Evolutionary conservation across 2,329 filamentous ascomycete genomes (phyloP).

Genomic region (Neocatenulostroma microsporum): DNA sequence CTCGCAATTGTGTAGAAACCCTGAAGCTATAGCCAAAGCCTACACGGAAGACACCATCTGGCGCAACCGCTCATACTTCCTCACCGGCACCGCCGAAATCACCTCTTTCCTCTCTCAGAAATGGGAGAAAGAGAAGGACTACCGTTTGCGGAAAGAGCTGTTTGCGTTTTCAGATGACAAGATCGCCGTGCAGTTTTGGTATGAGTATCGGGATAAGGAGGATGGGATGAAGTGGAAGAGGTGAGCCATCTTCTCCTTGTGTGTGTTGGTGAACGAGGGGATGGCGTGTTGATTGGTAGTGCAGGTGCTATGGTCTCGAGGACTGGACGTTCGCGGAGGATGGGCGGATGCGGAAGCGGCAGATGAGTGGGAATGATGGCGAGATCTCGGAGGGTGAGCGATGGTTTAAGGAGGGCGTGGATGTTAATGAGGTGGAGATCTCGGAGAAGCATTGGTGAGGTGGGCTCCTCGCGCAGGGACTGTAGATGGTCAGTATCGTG

Average conservation of each 20-base stretch:
- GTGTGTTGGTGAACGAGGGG: background rate
- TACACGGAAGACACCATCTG: conserved; percentile 73
- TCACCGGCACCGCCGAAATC: conserved; percentile 61
- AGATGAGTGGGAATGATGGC: conserved; percentile 70
- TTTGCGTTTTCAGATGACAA: conserved; percentile 68
- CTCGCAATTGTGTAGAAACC: conserved; percentile 45
- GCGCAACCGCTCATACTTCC: conserved; percentile 67
- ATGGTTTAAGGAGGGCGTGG: conserved; percentile 63
- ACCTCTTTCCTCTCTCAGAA: conserved; percentile 61
- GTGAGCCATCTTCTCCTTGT: too few relatives aligned
- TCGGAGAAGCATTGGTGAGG: conserved; percentile 58
- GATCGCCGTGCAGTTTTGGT: conserved; percentile 78
- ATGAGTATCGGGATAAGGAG: conserved; percentile 46
- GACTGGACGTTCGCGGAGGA: conserved; percentile 68
- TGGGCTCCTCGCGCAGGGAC: too few relatives aligned
- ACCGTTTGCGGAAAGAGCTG: conserved; percentile 72
- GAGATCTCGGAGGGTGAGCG: conserved; percentile 54
- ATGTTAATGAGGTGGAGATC: conserved; percentile 61
- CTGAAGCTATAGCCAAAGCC: conserved; percentile 56
- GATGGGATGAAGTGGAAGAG: too few relatives aligned
- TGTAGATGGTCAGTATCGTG: too few relatives aligned
- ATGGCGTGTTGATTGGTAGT: conserved; percentile 1
- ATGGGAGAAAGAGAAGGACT: conserved; percentile 64
- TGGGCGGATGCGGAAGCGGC: conserved; percentile 63
- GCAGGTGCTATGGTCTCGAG: conserved; percentile 77